Evolutionary conservation across 2,329 filamentous ascomycete genomes (phyloP).

Genomic region (Aureobasidium sp.): DNA sequence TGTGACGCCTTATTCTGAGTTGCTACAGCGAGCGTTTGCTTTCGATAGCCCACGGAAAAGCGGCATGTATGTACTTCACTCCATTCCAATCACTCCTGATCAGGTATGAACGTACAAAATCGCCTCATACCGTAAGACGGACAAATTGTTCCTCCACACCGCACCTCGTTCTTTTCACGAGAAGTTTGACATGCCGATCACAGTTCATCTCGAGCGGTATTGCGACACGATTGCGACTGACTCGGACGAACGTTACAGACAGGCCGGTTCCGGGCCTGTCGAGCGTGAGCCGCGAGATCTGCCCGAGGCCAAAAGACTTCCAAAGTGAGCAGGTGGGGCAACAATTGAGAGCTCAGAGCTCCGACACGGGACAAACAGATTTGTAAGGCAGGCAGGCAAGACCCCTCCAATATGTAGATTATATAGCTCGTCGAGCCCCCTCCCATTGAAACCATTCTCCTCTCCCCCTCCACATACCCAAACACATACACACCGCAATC

Average conservation of each 20-base stretch:
- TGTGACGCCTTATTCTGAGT: neutral
- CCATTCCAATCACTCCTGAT: neutral
- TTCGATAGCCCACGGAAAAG: neutral
- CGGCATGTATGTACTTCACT: neutral
- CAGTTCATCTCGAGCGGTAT: neutral
- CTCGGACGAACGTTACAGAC: neutral
- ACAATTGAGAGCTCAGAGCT: neutral
- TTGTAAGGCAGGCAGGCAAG: neutral
- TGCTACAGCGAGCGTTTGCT: conserved; percentile 1
- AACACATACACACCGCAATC: neutral
- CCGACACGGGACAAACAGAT: neutral
- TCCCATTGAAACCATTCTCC: neutral
- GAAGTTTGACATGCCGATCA: neutral
- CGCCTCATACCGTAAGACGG: neutral
- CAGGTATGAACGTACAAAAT: neutral
- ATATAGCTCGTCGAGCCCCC: neutral
- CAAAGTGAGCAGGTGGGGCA: neutral
- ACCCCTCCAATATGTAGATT: neutral
- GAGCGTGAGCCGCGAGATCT: neutral
- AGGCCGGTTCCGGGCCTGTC: neutral
- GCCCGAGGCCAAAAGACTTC: neutral
- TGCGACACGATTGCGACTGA: neutral
- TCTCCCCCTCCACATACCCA: neutral
- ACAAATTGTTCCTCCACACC: neutral
- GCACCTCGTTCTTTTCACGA: neutral